phyloP scores from a whole-genome alignment of 805 yeast genomes.

The Metschnikowia hibisci region DNA sequence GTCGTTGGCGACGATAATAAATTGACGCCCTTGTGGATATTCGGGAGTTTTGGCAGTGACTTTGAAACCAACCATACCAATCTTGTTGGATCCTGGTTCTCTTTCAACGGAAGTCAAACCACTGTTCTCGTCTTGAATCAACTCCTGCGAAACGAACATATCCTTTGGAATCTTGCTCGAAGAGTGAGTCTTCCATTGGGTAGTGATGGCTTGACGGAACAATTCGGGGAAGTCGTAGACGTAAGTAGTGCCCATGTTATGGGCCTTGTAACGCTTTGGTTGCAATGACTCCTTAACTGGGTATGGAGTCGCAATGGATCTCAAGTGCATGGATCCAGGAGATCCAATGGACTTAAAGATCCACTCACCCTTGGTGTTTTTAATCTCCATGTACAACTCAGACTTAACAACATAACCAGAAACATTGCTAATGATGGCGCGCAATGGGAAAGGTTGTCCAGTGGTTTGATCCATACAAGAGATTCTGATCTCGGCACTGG shows the following conservation, averaged over 20 bases:
- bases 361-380: constrained; percentile 92
- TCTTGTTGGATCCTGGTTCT: constrained; percentile 92
- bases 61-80: constrained; percentile 98
- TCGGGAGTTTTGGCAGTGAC: constrained; percentile 91
- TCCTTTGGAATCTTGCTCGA: constrained; percentile 66
- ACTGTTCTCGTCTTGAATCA: constrained; percentile 78
- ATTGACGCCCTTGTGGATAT: constrained; percentile 93
- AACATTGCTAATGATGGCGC: constrained; percentile 95
- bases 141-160: constrained; percentile 72
- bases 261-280: constrained; percentile 98
- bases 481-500: constrained; percentile 96
- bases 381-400: constrained; percentile 91
- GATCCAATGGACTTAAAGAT: constrained; percentile 91
- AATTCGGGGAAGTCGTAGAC: constrained; percentile 98
- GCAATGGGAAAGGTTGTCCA: constrained; percentile 89
- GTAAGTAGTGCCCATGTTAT: constrained; percentile 95
- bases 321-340: constrained; percentile 96
- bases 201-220: constrained; percentile 85
- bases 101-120: constrained; percentile 83
- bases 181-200: constrained; percentile 76
- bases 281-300: constrained; percentile 97
- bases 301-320: constrained; percentile 93
- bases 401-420: constrained; percentile 96
- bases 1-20: constrained; percentile 92
- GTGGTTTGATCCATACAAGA: constrained; percentile 87